Evolutionary conservation across 2,329 filamentous ascomycete species (phyloP), one percentile per base, ranked within the genome.

Genomic region (Fusarium torreyae): DNA sequence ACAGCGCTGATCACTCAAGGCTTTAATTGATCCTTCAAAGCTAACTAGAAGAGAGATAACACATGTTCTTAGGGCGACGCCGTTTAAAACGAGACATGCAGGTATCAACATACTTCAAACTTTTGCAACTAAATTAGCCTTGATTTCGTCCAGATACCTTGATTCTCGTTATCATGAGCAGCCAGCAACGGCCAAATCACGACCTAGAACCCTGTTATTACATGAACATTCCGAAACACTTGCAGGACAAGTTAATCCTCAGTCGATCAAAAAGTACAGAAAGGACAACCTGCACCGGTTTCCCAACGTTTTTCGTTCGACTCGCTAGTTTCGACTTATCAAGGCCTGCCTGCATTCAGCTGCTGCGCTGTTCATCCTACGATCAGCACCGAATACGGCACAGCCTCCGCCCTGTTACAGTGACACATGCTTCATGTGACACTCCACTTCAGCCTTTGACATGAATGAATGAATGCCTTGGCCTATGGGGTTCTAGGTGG

Each of bases 321-420:
- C 7, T 22, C 22, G 20, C 34, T 14, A 17, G 17, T 50, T 34
- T 22, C 34, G 33, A 15, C n/a, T 49, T 38, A 36, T n/a, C 34
- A 36, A 15, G 34, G 7, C 4, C 22, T 24, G 22, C 22, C 17
- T 17, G 17, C 15, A 20, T 28, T 45, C 49, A 39, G 39, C 33
- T 6, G 11, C 14, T n/a, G 28, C 34, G 9, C 24, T 34, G 22
- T 26, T 18, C 33, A 40, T 24, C 18, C 34, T 28, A 45, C 38
- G 31, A 39, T 60, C 45, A 26, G 22, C 14, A 44, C 48, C 20
- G 31, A 20, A 45, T 31, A 33, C 45, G 36, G 39, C 66, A 59
- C 24, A 64, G 66, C 67, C 67, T 63, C 40, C 67, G 67, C 67
- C 67, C 57, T 31, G 42, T 34, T 38, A 54, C 8, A 60, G 63